A percentile compares a stretch with the other conserved stretches of the same genome.
Conservation (phyloP, 2,329 filamentous ascomycete genomes). For the Trichoderma sp. region DNA sequence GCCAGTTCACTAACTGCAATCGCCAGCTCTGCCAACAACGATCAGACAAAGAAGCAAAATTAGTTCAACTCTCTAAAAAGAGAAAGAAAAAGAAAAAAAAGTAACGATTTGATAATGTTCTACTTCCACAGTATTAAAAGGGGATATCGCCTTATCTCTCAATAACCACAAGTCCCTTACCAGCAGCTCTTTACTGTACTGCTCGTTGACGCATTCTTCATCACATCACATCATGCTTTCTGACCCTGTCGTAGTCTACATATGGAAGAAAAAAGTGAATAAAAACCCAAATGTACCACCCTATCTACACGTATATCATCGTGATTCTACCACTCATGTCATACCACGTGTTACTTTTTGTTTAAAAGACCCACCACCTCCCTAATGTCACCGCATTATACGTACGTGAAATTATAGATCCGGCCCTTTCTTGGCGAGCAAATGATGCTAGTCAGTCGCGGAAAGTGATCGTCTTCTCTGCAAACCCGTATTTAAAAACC, state of each 20-base stretch:
- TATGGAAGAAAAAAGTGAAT: not conserved
- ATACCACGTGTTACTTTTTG: not conserved
- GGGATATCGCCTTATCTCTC: not conserved
- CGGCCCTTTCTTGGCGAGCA: not conserved
- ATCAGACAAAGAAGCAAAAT: slow-evolving; percentile 39
- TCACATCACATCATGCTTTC: not conserved
- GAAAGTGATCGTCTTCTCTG: not conserved
- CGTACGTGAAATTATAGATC: not conserved
- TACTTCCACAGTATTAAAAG: not conserved
- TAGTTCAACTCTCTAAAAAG: slow-evolving; percentile 10
- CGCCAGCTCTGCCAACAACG: slow-evolving; percentile 24
- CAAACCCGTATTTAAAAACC: not conserved
- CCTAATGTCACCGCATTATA: not conserved
- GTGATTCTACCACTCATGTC: not conserved
- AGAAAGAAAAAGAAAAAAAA: not conserved
- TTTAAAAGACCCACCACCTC: not conserved
- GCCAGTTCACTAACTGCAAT: slow-evolving; percentile 29
- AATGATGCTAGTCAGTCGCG: not conserved
- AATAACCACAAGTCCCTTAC: not conserved
- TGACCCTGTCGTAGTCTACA: not conserved
- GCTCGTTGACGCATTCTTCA: not conserved
- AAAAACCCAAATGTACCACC: slow-evolving; percentile 10
- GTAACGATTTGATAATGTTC: not conserved
- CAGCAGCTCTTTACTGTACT: not conserved
- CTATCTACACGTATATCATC: slow-evolving; percentile 12